Base-by-base conservation (phyloP, 2,329 filamentous ascomycete genomes). In the Cladophialophora chaetospira region DNA sequence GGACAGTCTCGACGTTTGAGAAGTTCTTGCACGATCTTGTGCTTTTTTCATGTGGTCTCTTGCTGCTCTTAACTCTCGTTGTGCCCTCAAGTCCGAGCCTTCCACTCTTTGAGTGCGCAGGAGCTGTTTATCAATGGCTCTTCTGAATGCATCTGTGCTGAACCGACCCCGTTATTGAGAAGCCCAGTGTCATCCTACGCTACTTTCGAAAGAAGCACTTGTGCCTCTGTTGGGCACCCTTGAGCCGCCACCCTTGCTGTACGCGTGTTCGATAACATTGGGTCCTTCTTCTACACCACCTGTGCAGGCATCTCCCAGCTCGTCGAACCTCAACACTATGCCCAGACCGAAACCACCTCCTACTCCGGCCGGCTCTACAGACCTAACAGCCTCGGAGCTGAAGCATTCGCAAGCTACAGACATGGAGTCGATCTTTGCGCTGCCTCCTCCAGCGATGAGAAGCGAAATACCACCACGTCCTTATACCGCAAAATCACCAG, bases 331-430 rank as follows among this genome's bases (percentile, higher is more conserved):
- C 25, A 46, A 49, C 51, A 63, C 11, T 15, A 91, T 91, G 88
- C 83, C 87, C 70, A 84, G 81, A 57, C 79, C 82, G 42, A 78
- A 77, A 53, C 78, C 86, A 52, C 89, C 88, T 42, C 89, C 87
- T 40, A 95, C 90, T 46, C 91, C 90, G 36, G 86, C 84, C 50
- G 88, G 89, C 9, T 93, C 89, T 29, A 88, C 88, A 48, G 90
- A 94, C 69, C 89, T 94, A 70, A 82, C 84, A 55, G 86, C 84
- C 63, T 85, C 89, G 72, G 86, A 88, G 10, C 19, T 17, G 23
- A 67, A 65, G 36, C 21, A 38, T 38, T 35, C 43, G 13, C 44
- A 60, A 13, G 19, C 53, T 13, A 52, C 56, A 23, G 64, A 65
- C 23, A 63, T 88, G 21, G 88, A 91, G 66, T 77, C 85, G 61